Evolutionary conservation across 148 eudicot species (phyloP).

Genomic region (Nepenthes gracilis): DNA sequence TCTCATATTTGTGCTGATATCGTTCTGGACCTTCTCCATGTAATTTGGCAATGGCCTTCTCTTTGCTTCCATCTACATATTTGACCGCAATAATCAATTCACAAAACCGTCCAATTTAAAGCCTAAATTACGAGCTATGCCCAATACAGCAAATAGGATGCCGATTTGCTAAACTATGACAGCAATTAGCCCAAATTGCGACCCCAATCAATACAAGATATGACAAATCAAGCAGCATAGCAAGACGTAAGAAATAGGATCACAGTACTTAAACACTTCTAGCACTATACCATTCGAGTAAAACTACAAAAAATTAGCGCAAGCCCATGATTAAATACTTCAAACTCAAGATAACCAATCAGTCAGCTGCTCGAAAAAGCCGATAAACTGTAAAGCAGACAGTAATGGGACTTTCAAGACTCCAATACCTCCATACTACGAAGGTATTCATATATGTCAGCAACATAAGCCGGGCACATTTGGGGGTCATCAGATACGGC

Average conservation of each 20-base stretch:
- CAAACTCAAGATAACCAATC: background rate
- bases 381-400: background rate
- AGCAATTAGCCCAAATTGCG: background rate
- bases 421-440: conserved; percentile 63
- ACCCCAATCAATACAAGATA: background rate
- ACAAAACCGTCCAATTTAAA: conserved; percentile 5
- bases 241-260: background rate
- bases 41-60: conserved; percentile 69
- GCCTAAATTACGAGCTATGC: background rate
- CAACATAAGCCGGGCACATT: conserved; percentile 59
- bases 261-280: background rate
- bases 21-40: conserved; percentile 66
- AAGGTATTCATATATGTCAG: conserved; percentile 62
- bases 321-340: background rate
- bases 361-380: background rate
- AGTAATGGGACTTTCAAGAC: background rate
- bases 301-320: background rate
- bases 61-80: conserved; percentile 45
- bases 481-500: conserved; percentile 41
- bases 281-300: background rate
- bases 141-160: background rate
- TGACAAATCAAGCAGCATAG: background rate
- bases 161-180: no score
- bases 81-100: background rate
- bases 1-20: conserved; percentile 81